Percentiles rank a stretch among this genome's conserved stretches.
phyloP scores from a whole-genome alignment of 2,329 filamentous ascomycete genomes.

The Botrytis sinoallii region DNA sequence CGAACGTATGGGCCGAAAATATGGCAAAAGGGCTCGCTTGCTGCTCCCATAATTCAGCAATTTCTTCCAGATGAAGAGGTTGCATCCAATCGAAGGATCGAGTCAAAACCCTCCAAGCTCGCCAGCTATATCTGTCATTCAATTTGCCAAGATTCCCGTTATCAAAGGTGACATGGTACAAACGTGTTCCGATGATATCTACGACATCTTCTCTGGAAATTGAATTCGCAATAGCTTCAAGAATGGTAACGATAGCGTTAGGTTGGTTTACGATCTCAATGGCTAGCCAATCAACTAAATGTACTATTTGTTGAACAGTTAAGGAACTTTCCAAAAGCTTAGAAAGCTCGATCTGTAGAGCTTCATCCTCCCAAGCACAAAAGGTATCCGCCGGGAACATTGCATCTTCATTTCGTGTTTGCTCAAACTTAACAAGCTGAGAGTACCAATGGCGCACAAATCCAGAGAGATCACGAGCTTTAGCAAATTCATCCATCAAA shows the following conservation, averaged over 20 bases:
- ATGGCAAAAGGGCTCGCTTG: conserved; percentile 28
- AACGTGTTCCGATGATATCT: conserved; percentile 35
- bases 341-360: conserved; percentile 30
- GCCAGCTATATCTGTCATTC: conserved; percentile 33
- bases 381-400: conserved; percentile 19
- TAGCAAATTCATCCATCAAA: conserved; percentile 43
- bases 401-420: conserved; percentile 26
- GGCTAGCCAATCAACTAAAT: conserved; percentile 40
- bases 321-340: conserved; percentile 40
- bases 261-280: conserved; percentile 29
- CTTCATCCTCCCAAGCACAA: conserved; percentile 37
- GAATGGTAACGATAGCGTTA: conserved; percentile 37
- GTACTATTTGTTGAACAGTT: conserved; percentile 40
- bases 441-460: conserved; percentile 42
- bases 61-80: conserved; percentile 22
- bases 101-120: conserved; percentile 34
- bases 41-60: conserved; percentile 27
- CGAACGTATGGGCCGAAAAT: not conserved
- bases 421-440: conserved; percentile 33
- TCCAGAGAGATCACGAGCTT: conserved; percentile 41
- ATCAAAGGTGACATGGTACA: conserved; percentile 38
- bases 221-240: conserved; percentile 42
- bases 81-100: conserved; percentile 28
- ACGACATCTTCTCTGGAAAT: conserved; percentile 39
- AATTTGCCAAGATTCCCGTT: conserved; percentile 28